Evolutionary conservation across 345 rosid genomes (phyloP).

Genomic region (Durio zibethinus): DNA sequence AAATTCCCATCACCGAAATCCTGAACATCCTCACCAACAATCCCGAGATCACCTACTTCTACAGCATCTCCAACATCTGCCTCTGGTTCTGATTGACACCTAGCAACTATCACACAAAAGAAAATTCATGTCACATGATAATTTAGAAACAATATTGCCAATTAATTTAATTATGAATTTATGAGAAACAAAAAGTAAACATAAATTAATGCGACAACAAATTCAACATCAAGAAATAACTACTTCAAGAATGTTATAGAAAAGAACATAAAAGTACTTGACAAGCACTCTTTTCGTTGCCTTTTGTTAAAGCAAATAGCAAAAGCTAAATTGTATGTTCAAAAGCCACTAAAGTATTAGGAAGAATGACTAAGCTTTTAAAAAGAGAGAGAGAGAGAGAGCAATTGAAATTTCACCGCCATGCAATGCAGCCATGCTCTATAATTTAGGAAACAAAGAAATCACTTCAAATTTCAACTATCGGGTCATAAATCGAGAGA

Average conservation of each 20-base stretch:
- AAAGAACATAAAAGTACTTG: background rate
- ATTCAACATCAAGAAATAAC: background rate
- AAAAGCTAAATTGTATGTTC: background rate
- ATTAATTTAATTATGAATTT: background rate
- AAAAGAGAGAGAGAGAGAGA: background rate
- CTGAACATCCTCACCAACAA: slow-evolving; percentile 58
- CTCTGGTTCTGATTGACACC: slow-evolving; percentile 63
- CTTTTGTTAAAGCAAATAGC: background rate
- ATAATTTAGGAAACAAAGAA: slow-evolving; percentile 1
- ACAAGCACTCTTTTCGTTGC: background rate
- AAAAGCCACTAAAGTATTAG: background rate
- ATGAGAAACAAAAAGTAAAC: background rate
- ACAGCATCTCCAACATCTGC: slow-evolving; percentile 38
- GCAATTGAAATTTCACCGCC: background rate
- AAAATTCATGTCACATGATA: background rate
- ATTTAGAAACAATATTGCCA: background rate
- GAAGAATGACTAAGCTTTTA: too few species aligned
- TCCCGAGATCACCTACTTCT: slow-evolving; percentile 63
- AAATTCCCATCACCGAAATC: slow-evolving; percentile 48
- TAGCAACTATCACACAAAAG: slow-evolving; percentile 45
- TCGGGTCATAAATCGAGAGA: background rate
- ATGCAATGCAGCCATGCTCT: background rate
- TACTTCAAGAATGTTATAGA: background rate
- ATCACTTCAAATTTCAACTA: background rate
- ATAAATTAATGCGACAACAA: background rate